Base-by-base conservation (phyloP, 805 yeast genomes). In the Saccharomycopsis schoenii region DNA sequence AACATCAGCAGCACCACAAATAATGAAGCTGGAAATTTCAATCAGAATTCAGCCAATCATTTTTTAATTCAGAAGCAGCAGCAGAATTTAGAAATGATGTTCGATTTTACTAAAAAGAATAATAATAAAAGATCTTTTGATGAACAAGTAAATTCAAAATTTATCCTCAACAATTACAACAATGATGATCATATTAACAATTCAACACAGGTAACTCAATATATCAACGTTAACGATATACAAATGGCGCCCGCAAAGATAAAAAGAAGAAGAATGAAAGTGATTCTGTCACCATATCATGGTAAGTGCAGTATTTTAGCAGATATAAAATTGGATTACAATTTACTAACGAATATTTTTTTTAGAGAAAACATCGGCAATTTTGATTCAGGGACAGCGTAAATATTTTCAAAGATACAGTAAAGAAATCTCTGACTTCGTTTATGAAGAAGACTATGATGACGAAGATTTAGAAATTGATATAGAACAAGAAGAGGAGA, bases 351-450 rank as follows among this genome's bases (percentile, higher is more conserved):
- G 10, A 39, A 19, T 24, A 36, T 36, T 37, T 36, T n/a, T 58
- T 41, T 40, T 24, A 60, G 62, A 59, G 9, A 59, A 58, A 52
- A 61, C 64, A 12, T 61, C 60, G 10, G 56, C 54, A n/a, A 43
- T 61, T 12, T 51, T 61, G 17, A 50, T 61, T 4, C 52, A 59
- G 37, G 61, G 58, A 4, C 62, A 59, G 29, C 37, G 52, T 43
- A 58, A 61, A 10, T 61, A 61, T 41, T 17, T 36, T 10, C 50
- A 57, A n/a, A 52, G 47, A 41, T 40, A 17, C 29, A 51, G 55
- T 11, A 39, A 39, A 14, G 29, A 60, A n/a, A 51, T 25, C 39
- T 37, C 9, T 29, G 56, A 36, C 21, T 24, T 52, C 5, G 39
- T 15, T 2, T 25, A 55, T 34, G 51, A 47, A 15, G 56, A 58